Evolutionary conservation across 2,329 filamentous ascomycete genomes (phyloP), one percentile per base, ranked within the genome.

Genomic region (Stachybotrys chartarum): DNA sequence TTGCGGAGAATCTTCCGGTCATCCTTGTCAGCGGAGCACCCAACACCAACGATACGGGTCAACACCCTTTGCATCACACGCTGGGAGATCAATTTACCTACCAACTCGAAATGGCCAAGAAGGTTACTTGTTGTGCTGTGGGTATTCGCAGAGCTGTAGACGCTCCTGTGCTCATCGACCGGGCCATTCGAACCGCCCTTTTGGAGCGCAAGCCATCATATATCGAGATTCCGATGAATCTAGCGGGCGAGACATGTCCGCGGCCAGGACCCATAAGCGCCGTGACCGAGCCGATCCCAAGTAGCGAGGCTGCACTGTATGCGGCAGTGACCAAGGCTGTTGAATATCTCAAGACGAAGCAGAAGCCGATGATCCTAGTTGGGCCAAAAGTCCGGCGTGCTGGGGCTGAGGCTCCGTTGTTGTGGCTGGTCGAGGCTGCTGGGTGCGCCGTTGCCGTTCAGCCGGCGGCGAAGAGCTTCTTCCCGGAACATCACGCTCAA

Each of bases 61-160:
- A 45, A 12, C 63, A 64, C 57, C 51, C 64, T 18, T 60, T 66
- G 47, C 65, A 68, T 58, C 65, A 68, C 55, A 68, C 65, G 12
- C 59, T 67, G 14, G 64, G 64, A 42, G 50, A 56, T 30, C 61
- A 67, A 59, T 66, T 63, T 57, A 62, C 50, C 24, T 68, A 68
- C 57, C 64, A 66, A 59, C 51, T 61, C 30, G 65, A 66, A 58
- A 68, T 68, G 65, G 64, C 65, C 54, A 59, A 63, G 55, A 67
- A 66, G 59, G 62, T 68, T 58, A 67, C 66, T 16, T 67, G 64
- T 57, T 66, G 61, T 46, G 65, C 65, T 39, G 65, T 66, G 31
- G 61, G 62, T 35, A 53, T 67, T 30, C 56, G 57, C 31, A 60
- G 61, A 35, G 63, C 66, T 16, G 60, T 59, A 31, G 59, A 67